Percentiles rank a stretch among this genome's conserved stretches.
phyloP scores from a whole-genome alignment of 805 yeast genomes.

The Maudiozyma serrabonitensis region DNA sequence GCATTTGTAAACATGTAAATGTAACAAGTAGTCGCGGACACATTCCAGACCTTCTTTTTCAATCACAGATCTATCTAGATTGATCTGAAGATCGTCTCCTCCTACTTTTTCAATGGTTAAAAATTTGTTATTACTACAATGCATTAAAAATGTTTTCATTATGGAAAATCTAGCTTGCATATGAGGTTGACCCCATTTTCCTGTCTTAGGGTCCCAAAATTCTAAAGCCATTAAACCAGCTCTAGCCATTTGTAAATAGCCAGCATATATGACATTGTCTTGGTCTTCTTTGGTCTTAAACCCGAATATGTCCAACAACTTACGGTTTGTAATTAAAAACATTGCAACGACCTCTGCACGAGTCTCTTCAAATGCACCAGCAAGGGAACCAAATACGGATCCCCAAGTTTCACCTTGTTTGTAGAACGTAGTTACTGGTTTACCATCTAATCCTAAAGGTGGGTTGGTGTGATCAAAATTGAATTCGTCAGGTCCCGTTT shows the following conservation, averaged over 20 bases:
- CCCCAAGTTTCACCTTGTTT: constrained; percentile 87
- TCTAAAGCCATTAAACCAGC: constrained; percentile 80
- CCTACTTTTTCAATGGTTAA: constrained; percentile 41
- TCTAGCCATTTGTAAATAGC: constrained; percentile 74
- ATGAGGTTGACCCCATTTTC: constrained; percentile 91
- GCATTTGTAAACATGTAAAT: constrained; percentile 70
- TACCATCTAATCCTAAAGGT: constrained; percentile 50
- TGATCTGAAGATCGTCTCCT: constrained; percentile 49
- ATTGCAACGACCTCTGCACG: constrained; percentile 87
- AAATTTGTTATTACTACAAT: constrained; percentile 45
- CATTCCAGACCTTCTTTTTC: constrained; percentile 62
- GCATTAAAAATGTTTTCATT: constrained; percentile 57
- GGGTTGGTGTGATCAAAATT: constrained; percentile 62
- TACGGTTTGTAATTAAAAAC: constrained; percentile 60
- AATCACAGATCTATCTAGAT: constrained; percentile 53
- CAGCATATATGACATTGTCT: constrained; percentile 52
- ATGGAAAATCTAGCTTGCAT: constrained; percentile 90
- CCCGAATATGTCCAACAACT: constrained; percentile 66
- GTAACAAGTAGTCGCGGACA: constrained; percentile 57
- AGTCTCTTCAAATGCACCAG: constrained; percentile 89
- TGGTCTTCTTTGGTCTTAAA: constrained; percentile 47
- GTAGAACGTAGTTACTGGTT: constrained; percentile 60
- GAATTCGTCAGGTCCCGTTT: constrained; percentile 50
- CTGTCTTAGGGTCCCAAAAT: constrained; percentile 73
- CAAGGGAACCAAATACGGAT: constrained; percentile 65